Percentiles rank a stretch among this genome's conserved stretches.
These are phyloP conservation scores for Cladosporium sp. DNA, from an alignment of 2,329 filamentous ascomycete species.

Conservation along the genomic window DNA sequence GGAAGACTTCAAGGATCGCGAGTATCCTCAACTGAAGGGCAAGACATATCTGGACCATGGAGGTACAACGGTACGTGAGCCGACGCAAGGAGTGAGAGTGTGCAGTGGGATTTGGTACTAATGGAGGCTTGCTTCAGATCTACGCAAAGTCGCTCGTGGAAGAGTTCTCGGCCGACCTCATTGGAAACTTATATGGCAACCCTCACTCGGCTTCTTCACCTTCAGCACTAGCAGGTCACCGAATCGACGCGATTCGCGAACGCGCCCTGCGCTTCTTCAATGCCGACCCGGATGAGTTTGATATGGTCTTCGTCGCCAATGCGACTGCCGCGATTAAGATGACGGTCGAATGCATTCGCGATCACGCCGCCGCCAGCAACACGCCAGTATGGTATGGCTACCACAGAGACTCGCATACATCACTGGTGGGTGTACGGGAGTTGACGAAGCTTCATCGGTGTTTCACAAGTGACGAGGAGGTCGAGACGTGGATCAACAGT, in stretches of 20 bases:
- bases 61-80: slow-evolving; percentile 41
- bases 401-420: slow-evolving; percentile 63
- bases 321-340: slow-evolving; percentile 64
- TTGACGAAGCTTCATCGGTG: slow-evolving; percentile 38
- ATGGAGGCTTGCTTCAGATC: slow-evolving; percentile 38
- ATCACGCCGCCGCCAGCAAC: slow-evolving; percentile 51
- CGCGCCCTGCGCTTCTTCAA: slow-evolving; percentile 59
- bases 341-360: slow-evolving; percentile 59
- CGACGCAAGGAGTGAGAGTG: neutral
- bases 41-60: slow-evolving; percentile 45
- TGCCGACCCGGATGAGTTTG: slow-evolving; percentile 59
- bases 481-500: slow-evolving; percentile 47
- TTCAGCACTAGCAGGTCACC: slow-evolving; percentile 57
- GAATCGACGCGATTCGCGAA: slow-evolving; percentile 58
- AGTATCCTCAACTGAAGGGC: slow-evolving; percentile 46
- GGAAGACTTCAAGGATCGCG: slow-evolving; percentile 41
- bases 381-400: slow-evolving; percentile 58
- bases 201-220: slow-evolving; percentile 66
- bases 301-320: slow-evolving; percentile 63
- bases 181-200: slow-evolving; percentile 63
- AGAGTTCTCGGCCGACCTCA: slow-evolving; percentile 57
- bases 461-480: slow-evolving; percentile 42
- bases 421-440: slow-evolving; percentile 48
- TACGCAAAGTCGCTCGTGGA: slow-evolving; percentile 60
- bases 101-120: neutral